Percentiles rank a stretch among this genome's conserved stretches.
Evolutionary conservation across 805 yeast genomes (phyloP).

Genomic region (Suhomyces sp.): DNA sequence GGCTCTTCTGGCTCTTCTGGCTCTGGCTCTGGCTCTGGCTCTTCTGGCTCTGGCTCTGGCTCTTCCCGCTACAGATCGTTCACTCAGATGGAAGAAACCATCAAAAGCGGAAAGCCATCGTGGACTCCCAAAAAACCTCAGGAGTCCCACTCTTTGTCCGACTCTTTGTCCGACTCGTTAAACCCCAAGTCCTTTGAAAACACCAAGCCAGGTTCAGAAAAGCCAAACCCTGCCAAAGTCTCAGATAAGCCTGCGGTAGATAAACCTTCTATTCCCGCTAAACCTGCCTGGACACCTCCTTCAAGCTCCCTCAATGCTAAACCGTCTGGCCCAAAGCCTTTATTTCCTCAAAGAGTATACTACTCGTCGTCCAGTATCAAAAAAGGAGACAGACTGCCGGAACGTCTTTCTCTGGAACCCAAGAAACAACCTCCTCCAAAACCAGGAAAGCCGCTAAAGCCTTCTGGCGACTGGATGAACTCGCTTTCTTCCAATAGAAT

Average conservation of each 20-base stretch:
- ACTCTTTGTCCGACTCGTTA: not conserved
- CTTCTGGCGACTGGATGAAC: conserved; percentile 6
- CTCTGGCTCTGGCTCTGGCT: not conserved
- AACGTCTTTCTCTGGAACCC: not conserved
- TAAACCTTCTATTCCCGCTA: not conserved
- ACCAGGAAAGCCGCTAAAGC: conserved; percentile 6
- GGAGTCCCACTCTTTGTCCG: too few relatives aligned
- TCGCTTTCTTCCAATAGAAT: conserved; percentile 8
- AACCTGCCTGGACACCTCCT: not conserved
- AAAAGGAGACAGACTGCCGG: conserved; percentile 3
- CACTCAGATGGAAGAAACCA: conserved; percentile 1
- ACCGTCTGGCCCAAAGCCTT: conserved; percentile 8
- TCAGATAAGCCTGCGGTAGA: not conserved
- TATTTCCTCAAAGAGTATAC: conserved; percentile 13
- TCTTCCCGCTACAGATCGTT: conserved; percentile 14
- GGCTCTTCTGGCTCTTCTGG: not conserved
- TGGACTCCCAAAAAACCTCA: not conserved
- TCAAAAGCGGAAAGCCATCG: not conserved
- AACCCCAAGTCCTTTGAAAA: not conserved
- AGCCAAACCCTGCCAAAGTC: not conserved
- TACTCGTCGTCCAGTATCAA: conserved; percentile 9
- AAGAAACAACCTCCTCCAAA: not conserved
- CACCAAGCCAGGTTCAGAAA: not conserved
- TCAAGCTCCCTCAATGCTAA: not conserved
- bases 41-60: not conserved